phyloP scores from a whole-genome alignment of 345 rosid genomes.

The Arabidopsis thaliana region TAIR10.1 NC_003074.8:1237001-1237500 shows the following conservation, averaged over 20 bases:
- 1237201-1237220: slow-evolving; percentile 65
- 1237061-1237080: slow-evolving; percentile 82
- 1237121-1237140: slow-evolving; percentile 91
- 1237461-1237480: slow-evolving; percentile 88
- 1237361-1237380: slow-evolving; percentile 86
- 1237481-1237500: slow-evolving; percentile 91
- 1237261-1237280: slow-evolving; percentile 57
- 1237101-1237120: slow-evolving; percentile 91
- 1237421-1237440: slow-evolving; percentile 89
- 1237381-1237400: slow-evolving; percentile 89
- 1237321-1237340: slow-evolving; percentile 66
- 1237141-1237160: slow-evolving; percentile 84
- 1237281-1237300: slow-evolving; percentile 48
- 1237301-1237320: slow-evolving; percentile 74
- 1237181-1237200: slow-evolving; percentile 75
- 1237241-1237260: slow-evolving; percentile 70
- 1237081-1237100: slow-evolving; percentile 77
- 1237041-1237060: slow-evolving; percentile 63
- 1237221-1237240: slow-evolving; percentile 64
- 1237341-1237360: slow-evolving; percentile 97
- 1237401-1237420: slow-evolving; percentile 80
- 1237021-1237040: slow-evolving; percentile 66
- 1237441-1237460: slow-evolving; percentile 82
- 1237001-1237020: slow-evolving; percentile 90
- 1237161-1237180: slow-evolving; percentile 50